A percentile compares a stretch with the other conserved stretches of the same genome.
These are phyloP conservation scores for Calonectria pauciramosa DNA, from an alignment of 2,329 filamentous ascomycete genomes.

Conservation along the genomic window DNA sequence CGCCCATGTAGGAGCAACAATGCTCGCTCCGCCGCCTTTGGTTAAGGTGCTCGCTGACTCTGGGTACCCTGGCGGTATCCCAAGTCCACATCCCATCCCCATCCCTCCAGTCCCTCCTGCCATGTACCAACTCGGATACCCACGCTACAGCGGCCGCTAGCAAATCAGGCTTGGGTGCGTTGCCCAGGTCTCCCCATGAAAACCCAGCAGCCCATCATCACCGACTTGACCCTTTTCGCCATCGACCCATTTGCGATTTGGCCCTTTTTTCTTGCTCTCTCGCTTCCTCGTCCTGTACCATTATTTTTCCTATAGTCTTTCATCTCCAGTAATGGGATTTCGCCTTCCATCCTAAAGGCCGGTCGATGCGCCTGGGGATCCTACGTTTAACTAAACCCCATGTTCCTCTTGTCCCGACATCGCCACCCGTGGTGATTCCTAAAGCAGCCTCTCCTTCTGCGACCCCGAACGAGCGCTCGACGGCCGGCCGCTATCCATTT, in stretches of 20 bases:
- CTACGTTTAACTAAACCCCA: slow-evolving; percentile 23
- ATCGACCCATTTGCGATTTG: slow-evolving; percentile 46
- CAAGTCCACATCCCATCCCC: slow-evolving; percentile 18
- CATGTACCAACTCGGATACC: slow-evolving; percentile 18
- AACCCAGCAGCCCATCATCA: slow-evolving; percentile 45
- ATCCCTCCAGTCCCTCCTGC: neutral
- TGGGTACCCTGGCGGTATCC: slow-evolving; percentile 5
- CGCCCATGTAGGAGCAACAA: neutral
- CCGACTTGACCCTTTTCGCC: slow-evolving; percentile 44
- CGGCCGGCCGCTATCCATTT: slow-evolving; percentile 28
- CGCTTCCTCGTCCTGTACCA: slow-evolving; percentile 31
- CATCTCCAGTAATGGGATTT: slow-evolving; percentile 34
- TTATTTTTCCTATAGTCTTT: slow-evolving; percentile 18
- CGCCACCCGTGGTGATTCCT: slow-evolving; percentile 44
- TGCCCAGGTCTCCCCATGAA: slow-evolving; percentile 41
- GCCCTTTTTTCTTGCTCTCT: slow-evolving; percentile 31
- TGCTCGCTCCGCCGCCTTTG: neutral
- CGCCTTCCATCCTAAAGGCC: slow-evolving; percentile 37
- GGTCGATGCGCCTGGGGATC: slow-evolving; percentile 34
- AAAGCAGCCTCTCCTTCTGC: slow-evolving; percentile 36
- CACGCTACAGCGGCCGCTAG: slow-evolving; percentile 32
- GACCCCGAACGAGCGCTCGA: slow-evolving; percentile 37
- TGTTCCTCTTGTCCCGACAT: slow-evolving; percentile 39
- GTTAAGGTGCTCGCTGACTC: neutral
- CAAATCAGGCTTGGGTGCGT: slow-evolving; percentile 39